These are phyloP conservation scores for Cladosporium sp. DNA, from an alignment of 2,329 filamentous ascomycete genomes.

Conservation along the genomic window DNA sequence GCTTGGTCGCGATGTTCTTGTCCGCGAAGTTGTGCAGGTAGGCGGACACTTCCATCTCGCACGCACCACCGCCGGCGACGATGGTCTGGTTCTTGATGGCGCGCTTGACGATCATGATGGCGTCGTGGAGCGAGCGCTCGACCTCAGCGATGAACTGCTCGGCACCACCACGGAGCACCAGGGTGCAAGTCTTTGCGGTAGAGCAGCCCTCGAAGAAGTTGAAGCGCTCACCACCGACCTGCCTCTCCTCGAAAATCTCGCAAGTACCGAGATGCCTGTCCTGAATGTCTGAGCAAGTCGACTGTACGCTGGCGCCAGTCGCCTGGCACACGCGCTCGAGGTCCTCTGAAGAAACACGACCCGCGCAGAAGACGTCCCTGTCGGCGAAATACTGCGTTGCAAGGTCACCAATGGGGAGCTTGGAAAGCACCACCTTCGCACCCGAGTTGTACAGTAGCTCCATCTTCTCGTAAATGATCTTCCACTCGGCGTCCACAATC, in stretches of 20 bases:
- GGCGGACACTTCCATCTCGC: conserved; percentile 94
- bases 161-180: conserved; percentile 90
- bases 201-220: conserved; percentile 98
- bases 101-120: conserved; percentile 99
- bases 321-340: conserved; percentile 96
- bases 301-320: conserved; percentile 87
- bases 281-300: conserved; percentile 93
- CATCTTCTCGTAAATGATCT: conserved; percentile 99
- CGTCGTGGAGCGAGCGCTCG: conserved; percentile 94
- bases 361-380: conserved; percentile 96
- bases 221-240: conserved; percentile 96
- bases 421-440: conserved; percentile 95
- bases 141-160: conserved; percentile 99
- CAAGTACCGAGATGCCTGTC: conserved; percentile 77
- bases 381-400: conserved; percentile 95
- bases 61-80: conserved; percentile 89
- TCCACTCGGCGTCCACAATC: conserved; percentile 98
- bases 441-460: conserved; percentile 91
- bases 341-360: conserved; percentile 84
- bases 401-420: conserved; percentile 93
- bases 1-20: conserved; percentile 88
- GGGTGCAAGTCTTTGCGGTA: conserved; percentile 91
- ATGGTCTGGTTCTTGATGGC: conserved; percentile 93
- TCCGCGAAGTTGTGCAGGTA: conserved; percentile 92
- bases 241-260: conserved; percentile 86